Evolutionary conservation across 2,329 filamentous ascomycete genomes (phyloP).

Genomic region (Tolypocladium sp.): DNA sequence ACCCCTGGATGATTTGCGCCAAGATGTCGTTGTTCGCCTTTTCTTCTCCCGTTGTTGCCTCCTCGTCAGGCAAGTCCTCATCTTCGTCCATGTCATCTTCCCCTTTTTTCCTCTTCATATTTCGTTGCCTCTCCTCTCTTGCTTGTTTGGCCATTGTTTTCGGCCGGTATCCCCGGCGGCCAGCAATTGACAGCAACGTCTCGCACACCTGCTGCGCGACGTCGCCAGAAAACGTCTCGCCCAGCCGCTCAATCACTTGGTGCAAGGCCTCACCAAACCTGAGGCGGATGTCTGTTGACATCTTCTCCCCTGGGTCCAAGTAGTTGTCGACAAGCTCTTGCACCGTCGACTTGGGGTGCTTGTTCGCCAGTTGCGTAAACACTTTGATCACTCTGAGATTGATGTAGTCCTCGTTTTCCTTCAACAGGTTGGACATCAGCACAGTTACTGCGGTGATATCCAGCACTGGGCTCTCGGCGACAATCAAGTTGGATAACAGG

Average conservation of each 20-base stretch:
- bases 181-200: slow-evolving; percentile 53
- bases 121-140: slow-evolving; percentile 37
- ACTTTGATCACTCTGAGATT: slow-evolving; percentile 59
- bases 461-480: slow-evolving; percentile 44
- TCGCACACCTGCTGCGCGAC: slow-evolving; percentile 42
- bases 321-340: slow-evolving; percentile 59
- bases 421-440: slow-evolving; percentile 53
- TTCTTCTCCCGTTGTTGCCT: slow-evolving; percentile 33
- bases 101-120: slow-evolving; percentile 36
- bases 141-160: slow-evolving; percentile 49
- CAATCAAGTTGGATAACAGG: slow-evolving; percentile 48
- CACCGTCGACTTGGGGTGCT: slow-evolving; percentile 52
- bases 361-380: slow-evolving; percentile 50
- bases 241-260: slow-evolving; percentile 53
- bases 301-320: slow-evolving; percentile 51
- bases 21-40: slow-evolving; percentile 40
- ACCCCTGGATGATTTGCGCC: slow-evolving; percentile 53
- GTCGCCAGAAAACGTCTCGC: slow-evolving; percentile 45
- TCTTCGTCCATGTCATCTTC: slow-evolving; percentile 39
- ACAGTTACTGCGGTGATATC: slow-evolving; percentile 59
- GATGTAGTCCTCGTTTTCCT: slow-evolving; percentile 62
- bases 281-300: slow-evolving; percentile 52
- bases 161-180: slow-evolving; percentile 51
- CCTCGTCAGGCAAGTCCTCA: slow-evolving; percentile 32
- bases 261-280: slow-evolving; percentile 60